Evolutionary conservation across 768 basidiomycete genomes (phyloP), one percentile per base, ranked within the genome.

Genomic region (Boletus rubroflammeus): DNA sequence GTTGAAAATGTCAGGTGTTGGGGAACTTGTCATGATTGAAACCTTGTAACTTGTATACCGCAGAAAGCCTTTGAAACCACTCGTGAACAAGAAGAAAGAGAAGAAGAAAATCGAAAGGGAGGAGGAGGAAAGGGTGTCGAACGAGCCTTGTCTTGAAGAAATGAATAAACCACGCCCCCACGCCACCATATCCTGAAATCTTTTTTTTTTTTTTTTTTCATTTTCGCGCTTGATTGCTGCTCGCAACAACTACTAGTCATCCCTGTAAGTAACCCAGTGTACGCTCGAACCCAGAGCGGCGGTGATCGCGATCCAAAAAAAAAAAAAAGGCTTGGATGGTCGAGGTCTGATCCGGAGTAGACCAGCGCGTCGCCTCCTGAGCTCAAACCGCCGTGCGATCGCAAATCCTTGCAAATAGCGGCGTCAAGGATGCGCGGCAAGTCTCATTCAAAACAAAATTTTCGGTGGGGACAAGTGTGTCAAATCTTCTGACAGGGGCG

Each of bases 1-100:
- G 73, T 80, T 80, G 72, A 91, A 83, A 63, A 93, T 82, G 76
- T 91, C 88, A 59, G 90, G 89, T 38, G 79, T 74, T 31, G 89
- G 85, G 62, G 88, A 82, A 68, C 75, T 84, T 65, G 88, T 86
- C 89, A 92, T 92, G 81, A 83, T 80, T 55, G 51, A 49, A 56
- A 55, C 29, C 45, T 59, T 55, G 53, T 41, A 53, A 54, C 5
- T 55, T 53, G 57, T 49, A 36, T 28, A 59, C 60, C 46, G n/a
- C 41, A 47, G 43, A 54, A 53, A 51, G 50, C 25, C 50, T 56
- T 60, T 47, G 60, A 57, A 65, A 65, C 60, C 63, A 60, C 60
- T 71, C 72, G 73, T 72, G 51, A 65, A 73, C 62, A 53, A 45
- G 61, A 69, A 64, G 62, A 60, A 53, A 34, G 42, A 57, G 60